A percentile compares a stretch with the other conserved stretches of the same genome.
phyloP scores from a whole-genome alignment of 169 alveolate genomes.

The Plasmodium coatneyi region DNA sequence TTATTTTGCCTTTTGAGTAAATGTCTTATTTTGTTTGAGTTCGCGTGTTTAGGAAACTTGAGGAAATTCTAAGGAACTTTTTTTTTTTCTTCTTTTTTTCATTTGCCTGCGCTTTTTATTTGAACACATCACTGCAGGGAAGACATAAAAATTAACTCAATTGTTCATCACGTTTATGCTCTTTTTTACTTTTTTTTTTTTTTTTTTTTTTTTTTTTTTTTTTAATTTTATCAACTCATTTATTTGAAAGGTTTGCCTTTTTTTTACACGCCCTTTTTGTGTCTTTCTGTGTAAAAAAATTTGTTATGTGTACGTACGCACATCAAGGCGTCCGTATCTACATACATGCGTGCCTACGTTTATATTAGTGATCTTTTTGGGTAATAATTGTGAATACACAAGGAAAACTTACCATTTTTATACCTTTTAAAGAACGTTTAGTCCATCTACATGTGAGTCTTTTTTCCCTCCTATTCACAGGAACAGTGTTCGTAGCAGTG shows the following conservation, averaged over 20 bases:
- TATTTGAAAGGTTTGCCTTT: background rate
- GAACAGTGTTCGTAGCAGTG: background rate
- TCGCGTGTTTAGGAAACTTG: slow-evolving; percentile 3
- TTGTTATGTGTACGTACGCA: slow-evolving; percentile 2
- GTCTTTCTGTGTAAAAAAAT: slow-evolving; percentile 32
- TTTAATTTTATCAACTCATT: slow-evolving; percentile 8
- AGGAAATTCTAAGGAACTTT: background rate
- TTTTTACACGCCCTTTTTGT: background rate
- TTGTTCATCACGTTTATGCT: slow-evolving; percentile 18
- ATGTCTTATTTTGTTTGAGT: slow-evolving; percentile 74
- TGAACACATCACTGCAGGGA: background rate
- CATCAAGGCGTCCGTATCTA: background rate
- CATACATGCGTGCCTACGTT: background rate
- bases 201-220: background rate
- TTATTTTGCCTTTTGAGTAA: slow-evolving; percentile 8
- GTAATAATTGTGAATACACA: slow-evolving; percentile 37
- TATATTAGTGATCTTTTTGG: background rate
- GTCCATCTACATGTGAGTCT: background rate
- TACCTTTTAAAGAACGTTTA: background rate
- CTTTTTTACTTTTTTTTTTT: background rate
- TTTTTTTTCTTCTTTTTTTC: slow-evolving; percentile 9
- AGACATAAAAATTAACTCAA: slow-evolving; percentile 54
- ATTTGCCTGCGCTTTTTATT: background rate
- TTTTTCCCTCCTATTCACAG: slow-evolving; percentile 6
- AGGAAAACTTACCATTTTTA: slow-evolving; percentile 28